Evolutionary conservation across 208 protist genomes (phyloP), one percentile per base, ranked within the genome.

Genomic region (Trypanosoma rangeli): DNA sequence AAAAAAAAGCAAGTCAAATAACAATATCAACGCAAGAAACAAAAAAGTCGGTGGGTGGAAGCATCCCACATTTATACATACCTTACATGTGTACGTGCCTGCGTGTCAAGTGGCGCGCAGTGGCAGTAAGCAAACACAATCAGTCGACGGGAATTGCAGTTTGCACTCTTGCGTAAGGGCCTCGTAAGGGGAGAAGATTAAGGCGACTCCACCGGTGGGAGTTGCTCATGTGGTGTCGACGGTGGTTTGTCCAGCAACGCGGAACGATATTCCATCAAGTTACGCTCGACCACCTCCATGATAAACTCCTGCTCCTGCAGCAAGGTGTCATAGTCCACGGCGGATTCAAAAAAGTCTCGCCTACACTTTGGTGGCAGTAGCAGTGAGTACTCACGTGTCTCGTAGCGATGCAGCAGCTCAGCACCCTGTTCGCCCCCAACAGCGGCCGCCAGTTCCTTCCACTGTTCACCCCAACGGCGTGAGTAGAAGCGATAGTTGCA

Each of bases 401-500:
- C 68, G 33, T 73, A 73, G 28, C 50, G 52, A 20, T 52, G 28
- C 58, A 65, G 44, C 42, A 64, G 62, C 61, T 62, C 68, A 18
- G 44, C 66, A 0, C 77, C 78, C 55, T 73, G 68, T 35, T 71
- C 68, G 13, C 59, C 72, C 31, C 78, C 72, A 22, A 76, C 42
- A 0, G 49, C 46, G 33, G 60, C 57, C 0, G 67, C 68, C 15
- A 74, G 35, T 20, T 69, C 60, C 20, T 64, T 44, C 35, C 87
- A 64, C 35, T 84, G 50, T 29, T 70, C 60, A 7, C 75, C 62
- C 53, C 80, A 90, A 15, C 35, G 57, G 35, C 58, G 72, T 13
- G 85, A 90, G 67, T 87, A 80, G 13, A 75, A 76, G 13, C 79
- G 76, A 55, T 83, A 87, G 13, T 80, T 53, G 9, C 70, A 57